Evolutionary conservation across 306 rosid species (phyloP), one percentile per base, ranked within the genome.

Genomic region (Quillaja saponaria): DNA sequence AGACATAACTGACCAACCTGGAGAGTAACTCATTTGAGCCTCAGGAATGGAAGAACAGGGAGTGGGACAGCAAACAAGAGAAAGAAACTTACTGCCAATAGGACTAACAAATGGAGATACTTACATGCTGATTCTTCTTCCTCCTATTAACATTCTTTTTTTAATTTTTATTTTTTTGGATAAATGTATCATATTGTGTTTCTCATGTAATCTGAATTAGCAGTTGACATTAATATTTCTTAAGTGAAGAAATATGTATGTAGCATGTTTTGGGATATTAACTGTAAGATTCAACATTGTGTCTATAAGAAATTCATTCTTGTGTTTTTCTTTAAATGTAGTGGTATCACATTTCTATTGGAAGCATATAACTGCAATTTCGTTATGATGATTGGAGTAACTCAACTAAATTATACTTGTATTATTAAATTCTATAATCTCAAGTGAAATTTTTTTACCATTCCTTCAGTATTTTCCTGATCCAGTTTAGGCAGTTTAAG

Each of bases 131-230:
- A 61, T 55, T 78, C 71, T 59, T 64, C 48, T 7, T 61, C 18
- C 1, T 13, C 38, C 53, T 59, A 15, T 14, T 45, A 4, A n/a
- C 16, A 44, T 62, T 70, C 53, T 25, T n/a, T 58, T n/a, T 44
- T 5, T 28, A 47, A 37, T 51, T 20, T 48, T 33, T 39, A 48
- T 59, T 78, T 53, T 51, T 59, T 69, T 63, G 35, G 67, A 35
- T 51, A 75, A 63, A 44, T 81, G 82, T 84, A 77, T 55, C 70
- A 72, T 87, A 77, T 66, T 68, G 74, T 73, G 60, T 67, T 58
- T 48, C 40, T 52, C 18, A n/a, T 73, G 67, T 75, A 72, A 74
- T 76, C 40, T 74, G 41, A 55, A 34, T 49, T 34, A 60, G 62
- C 25, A 71, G 47, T 34, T 41, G 18, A 21, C 46, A 48, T 65